These are phyloP conservation scores for Talaromyces rugulosus DNA, from an alignment of 2,329 filamentous ascomycete species.

Conservation along the genomic window DNA sequence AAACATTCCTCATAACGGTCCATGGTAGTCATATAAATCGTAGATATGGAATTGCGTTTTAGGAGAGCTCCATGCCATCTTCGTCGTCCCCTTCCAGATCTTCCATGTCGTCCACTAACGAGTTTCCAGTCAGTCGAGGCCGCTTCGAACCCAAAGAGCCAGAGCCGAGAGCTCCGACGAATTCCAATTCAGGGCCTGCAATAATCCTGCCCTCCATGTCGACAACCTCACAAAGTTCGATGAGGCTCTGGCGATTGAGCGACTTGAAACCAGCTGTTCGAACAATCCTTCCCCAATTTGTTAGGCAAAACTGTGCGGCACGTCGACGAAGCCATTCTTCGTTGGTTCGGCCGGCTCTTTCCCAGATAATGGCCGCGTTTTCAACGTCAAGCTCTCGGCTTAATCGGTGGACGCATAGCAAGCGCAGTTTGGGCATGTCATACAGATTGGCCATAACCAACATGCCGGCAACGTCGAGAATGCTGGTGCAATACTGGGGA, in stretches of 20 bases:
- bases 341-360: slow-evolving; percentile 81
- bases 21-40: background rate
- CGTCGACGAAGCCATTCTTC: slow-evolving; percentile 92
- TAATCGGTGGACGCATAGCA: slow-evolving; percentile 86
- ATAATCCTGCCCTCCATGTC: slow-evolving; percentile 90
- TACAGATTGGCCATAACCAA: slow-evolving; percentile 98
- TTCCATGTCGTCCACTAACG: slow-evolving; percentile 30
- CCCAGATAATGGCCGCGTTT: slow-evolving; percentile 94
- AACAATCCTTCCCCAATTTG: slow-evolving; percentile 91
- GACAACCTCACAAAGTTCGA: slow-evolving; percentile 90
- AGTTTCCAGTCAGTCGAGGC: slow-evolving; percentile 22
- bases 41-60: background rate
- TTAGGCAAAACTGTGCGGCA: slow-evolving; percentile 82
- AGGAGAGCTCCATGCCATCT: slow-evolving; percentile 44
- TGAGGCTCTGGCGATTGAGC: slow-evolving; percentile 71
- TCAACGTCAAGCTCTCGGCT: slow-evolving; percentile 89
- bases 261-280: slow-evolving; percentile 81
- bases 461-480: slow-evolving; percentile 86
- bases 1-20: background rate
- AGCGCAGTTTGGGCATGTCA: slow-evolving; percentile 87
- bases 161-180: slow-evolving; percentile 51
- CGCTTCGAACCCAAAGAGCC: slow-evolving; percentile 41
- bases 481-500: slow-evolving; percentile 56
- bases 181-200: slow-evolving; percentile 75
- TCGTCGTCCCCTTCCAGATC: slow-evolving; percentile 45